Conservation (phyloP, 305 asterid species). For the Andrographis paniculata region DNA sequence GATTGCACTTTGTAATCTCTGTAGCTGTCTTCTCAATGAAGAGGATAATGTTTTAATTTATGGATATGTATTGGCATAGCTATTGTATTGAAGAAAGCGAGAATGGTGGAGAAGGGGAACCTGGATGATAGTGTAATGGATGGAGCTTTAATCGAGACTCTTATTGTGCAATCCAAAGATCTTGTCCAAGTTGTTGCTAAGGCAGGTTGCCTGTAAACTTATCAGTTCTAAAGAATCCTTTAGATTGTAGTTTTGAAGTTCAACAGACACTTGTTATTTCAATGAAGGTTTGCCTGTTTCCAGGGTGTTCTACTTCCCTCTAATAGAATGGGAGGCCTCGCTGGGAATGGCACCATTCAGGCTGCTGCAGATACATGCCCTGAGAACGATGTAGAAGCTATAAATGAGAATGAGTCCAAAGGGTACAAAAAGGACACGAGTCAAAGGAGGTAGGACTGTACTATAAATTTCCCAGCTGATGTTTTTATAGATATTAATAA, state of each 20-base stretch:
- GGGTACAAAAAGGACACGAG: constrained; percentile 19
- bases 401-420: constrained; percentile 22
- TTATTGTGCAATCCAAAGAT: constrained; percentile 51
- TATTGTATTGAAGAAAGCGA: constrained; percentile 79
- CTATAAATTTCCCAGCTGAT: constrained; percentile 1
- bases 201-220: constrained; percentile 35
- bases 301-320: constrained; percentile 54
- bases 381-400: constrained; percentile 27
- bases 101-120: constrained; percentile 60
- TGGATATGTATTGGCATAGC: constrained; percentile 31
- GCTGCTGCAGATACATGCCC: constrained; percentile 25
- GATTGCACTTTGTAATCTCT: neutral
- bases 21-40: constrained; percentile 1
- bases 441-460: constrained; percentile 30
- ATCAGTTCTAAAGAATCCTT: constrained; percentile 11
- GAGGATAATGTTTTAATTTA: constrained; percentile 4
- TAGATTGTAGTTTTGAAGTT: constrained; percentile 6
- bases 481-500: constrained; percentile 6
- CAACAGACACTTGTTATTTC: neutral
- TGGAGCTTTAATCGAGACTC: constrained; percentile 61
- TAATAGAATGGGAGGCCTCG: constrained; percentile 34
- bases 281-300: constrained; percentile 15
- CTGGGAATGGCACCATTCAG: constrained; percentile 27
- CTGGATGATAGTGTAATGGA: constrained; percentile 38
- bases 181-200: constrained; percentile 84